A percentile compares a stretch with the other conserved stretches of the same genome.
These are phyloP conservation scores for Pyropia haitanensis DNA, from an alignment of 23 red algal genomes.

Conservation along the genomic window DNA sequence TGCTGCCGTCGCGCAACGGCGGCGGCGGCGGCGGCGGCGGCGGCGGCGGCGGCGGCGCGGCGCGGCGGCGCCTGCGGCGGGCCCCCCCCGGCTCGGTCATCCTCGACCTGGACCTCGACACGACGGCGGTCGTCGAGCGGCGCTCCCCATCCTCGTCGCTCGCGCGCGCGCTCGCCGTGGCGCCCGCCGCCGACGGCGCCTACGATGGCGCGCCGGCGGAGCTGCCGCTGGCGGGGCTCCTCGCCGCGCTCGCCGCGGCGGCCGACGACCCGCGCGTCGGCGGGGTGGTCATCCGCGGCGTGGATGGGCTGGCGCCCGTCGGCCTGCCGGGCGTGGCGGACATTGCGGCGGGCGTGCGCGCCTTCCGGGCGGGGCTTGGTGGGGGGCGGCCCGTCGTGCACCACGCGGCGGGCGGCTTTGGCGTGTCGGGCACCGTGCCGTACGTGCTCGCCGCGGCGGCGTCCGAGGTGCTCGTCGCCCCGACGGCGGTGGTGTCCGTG, in stretches of 20 bases:
- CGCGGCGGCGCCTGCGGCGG: too few species aligned
- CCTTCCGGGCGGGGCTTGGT: conserved; percentile 36
- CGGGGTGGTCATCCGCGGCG: conserved; percentile 42
- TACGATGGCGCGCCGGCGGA: conserved; percentile 1
- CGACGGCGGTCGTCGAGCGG: conserved; percentile 22
- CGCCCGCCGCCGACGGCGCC: too few species aligned
- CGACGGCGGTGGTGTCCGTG: conserved; percentile 28
- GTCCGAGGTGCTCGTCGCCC: conserved; percentile 49
- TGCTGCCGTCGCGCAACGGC: too few species aligned
- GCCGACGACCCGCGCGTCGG: conserved; percentile 52
- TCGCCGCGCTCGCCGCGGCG: conserved; percentile 40
- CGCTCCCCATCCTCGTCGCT: conserved; percentile 5
- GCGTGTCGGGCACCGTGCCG: conserved; percentile 45
- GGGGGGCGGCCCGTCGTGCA: conserved; percentile 53
- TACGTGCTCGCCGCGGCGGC: conserved; percentile 49
- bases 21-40: too few species aligned
- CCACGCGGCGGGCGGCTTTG: conserved; percentile 37
- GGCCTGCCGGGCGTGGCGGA: conserved; percentile 53
- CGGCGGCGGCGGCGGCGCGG: too few species aligned
- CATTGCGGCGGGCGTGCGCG: conserved; percentile 20
- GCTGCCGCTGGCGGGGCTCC: conserved; percentile 24
- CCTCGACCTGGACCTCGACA: conserved; percentile 51
- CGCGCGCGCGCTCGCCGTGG: neutral
- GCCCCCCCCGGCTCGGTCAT: conserved; percentile 32
- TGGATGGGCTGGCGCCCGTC: conserved; percentile 22